Percentiles rank a stretch among this genome's conserved stretches.
These are phyloP conservation scores for Sporisorium reilianum DNA, from an alignment of 1,284 basidiomycete genomes.

Conservation along the genomic window DNA sequence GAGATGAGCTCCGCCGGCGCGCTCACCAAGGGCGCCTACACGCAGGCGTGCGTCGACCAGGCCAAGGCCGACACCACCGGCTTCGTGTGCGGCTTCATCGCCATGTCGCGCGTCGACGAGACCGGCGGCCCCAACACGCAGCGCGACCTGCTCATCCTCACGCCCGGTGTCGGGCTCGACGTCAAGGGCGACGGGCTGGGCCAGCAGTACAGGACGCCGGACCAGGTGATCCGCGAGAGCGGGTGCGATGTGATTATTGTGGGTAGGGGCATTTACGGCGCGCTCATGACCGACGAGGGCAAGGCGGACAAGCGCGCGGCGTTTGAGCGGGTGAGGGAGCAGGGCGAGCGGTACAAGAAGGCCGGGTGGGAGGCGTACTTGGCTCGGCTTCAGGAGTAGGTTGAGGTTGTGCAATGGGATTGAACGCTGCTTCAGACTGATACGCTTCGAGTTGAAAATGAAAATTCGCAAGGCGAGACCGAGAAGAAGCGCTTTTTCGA, in stretches of 20 bases:
- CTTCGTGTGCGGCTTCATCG: constrained; percentile 78
- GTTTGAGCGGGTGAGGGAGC: constrained; percentile 74
- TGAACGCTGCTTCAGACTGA: neutral
- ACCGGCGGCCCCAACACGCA: constrained; percentile 54
- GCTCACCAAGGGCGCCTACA: constrained; percentile 87
- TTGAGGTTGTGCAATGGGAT: too few species aligned
- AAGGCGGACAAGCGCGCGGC: constrained; percentile 70
- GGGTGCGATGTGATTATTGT: constrained; percentile 99
- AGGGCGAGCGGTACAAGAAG: constrained; percentile 84
- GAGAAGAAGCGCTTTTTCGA: too few species aligned
- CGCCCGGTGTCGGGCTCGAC: constrained; percentile 92
- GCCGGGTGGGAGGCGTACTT: constrained; percentile 94
- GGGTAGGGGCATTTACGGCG: constrained; percentile 91
- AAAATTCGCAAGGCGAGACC: neutral
- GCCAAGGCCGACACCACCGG: constrained; percentile 58
- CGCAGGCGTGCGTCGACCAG: constrained; percentile 79
- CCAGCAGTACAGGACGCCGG: constrained; percentile 94
- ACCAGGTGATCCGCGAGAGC: constrained; percentile 82
- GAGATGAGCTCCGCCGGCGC: constrained; percentile 96
- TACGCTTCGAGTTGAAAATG: neutral
- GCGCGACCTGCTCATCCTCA: constrained; percentile 87
- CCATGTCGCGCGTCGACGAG: constrained; percentile 74
- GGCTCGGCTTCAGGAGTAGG: constrained; percentile 67
- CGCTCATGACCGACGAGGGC: constrained; percentile 71
- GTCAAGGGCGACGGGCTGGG: constrained; percentile 87